A percentile compares a stretch with the other conserved stretches of the same genome.
phyloP scores from a whole-genome alignment of 768 basidiomycete species.

The Gymnopilus dilepis region DNA sequence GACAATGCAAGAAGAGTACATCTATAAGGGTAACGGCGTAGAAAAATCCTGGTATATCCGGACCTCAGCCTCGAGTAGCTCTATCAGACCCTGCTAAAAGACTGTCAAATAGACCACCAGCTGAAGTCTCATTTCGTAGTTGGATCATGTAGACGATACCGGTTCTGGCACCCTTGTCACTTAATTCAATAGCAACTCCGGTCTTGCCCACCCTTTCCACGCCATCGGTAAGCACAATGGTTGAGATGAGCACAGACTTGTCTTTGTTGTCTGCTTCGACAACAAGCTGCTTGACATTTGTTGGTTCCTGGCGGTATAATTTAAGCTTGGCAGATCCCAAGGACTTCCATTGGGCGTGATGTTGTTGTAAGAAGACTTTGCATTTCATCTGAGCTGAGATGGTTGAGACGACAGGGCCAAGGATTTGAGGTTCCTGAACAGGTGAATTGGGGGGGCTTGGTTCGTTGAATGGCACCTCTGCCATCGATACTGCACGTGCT shows the following conservation, averaged over 20 bases:
- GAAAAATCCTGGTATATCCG: not conserved
- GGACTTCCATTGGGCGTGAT: conserved; percentile 98
- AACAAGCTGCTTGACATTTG: conserved; percentile 94
- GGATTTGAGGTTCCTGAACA: conserved; percentile 53
- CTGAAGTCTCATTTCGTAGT: conserved; percentile 85
- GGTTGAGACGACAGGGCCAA: conserved; percentile 76
- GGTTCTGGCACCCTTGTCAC: conserved; percentile 88
- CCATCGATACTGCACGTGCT: conserved; percentile 56
- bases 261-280: conserved; percentile 85
- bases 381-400: conserved; percentile 95
- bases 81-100: conserved; percentile 89
- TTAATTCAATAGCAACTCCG: conserved; percentile 94
- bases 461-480: conserved; percentile 60
- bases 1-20: conserved; percentile 9
- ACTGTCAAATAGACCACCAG: conserved; percentile 84
- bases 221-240: conserved; percentile 94
- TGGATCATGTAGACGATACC: conserved; percentile 99
- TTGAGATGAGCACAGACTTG: conserved; percentile 85
- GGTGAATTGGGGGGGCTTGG: conserved; percentile 90
- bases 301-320: conserved; percentile 84
- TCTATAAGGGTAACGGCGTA: conserved; percentile 5
- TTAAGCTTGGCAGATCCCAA: conserved; percentile 88
- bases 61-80: conserved; percentile 31
- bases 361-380: conserved; percentile 95
- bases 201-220: conserved; percentile 99